Base-by-base conservation (phyloP, 768 basidiomycete species). In the Dioszegia crocea region DNA sequence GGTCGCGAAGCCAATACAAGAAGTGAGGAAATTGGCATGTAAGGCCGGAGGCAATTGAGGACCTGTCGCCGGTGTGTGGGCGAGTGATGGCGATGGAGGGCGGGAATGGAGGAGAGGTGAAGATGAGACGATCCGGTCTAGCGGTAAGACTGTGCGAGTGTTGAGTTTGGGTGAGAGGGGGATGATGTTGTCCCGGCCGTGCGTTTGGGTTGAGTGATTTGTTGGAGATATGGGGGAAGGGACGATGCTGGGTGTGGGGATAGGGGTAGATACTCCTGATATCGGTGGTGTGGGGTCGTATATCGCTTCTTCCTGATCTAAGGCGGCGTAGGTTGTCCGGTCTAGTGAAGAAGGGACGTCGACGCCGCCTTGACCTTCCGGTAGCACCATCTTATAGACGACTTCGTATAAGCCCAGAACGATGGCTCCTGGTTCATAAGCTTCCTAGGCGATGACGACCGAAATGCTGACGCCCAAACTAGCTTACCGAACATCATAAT, bases 1-100 rank as follows among this genome's bases (percentile, higher is more conserved):
- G 0, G 91, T 97, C 54, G 82, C 82, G 10, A 90, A 62, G 6
- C 93, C 93, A n/a, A 94, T 86, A 49, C 82, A 77, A 24, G 86
- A 84, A 2, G 89, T 91, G 46, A 94, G 68, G 55, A 90, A 76
- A 69, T 93, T 94, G 29, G 93, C 82, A 77, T 92, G 83, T 17
- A 96, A 80, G 21, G 89, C 91, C 62, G 92, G 88, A 4, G 91
- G 89, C 0, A 87, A 45, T 6, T 33, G 33, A 14, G 14, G n/a
- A 9, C 40, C 21, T 43, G 52, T 51, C 21, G 47, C 3, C 8
- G 56, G n/a, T 16, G 38, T 21, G 16, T 36, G 9, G 40, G 12
- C 4, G 16, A 8, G 14, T 58, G 57, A 23, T 23, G 26, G 55
- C n/a, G 30, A 5, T 36, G 40, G 59, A 19, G 39, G 36, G 4